Percentiles rank a stretch among this genome's conserved stretches.
Conservation (phyloP, 1,284 basidiomycete species). For the Pseudozyma hubeiensis region DNA sequence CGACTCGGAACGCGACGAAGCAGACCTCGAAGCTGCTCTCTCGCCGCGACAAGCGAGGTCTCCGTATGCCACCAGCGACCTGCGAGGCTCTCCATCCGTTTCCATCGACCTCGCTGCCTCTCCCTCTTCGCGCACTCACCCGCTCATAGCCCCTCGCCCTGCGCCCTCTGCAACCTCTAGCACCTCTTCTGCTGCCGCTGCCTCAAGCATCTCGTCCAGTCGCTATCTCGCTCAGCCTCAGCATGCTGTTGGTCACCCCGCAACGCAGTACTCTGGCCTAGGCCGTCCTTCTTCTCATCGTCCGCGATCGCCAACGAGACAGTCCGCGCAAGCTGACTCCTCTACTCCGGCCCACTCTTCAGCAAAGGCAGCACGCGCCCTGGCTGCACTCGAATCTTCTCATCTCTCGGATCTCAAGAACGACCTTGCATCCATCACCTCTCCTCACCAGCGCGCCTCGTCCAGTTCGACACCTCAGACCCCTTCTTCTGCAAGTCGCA, state of each 20-base stretch:
- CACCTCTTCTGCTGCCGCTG: background rate
- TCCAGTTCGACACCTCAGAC: conserved; percentile 16
- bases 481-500: conserved; percentile 5
- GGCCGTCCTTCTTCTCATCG: conserved; percentile 27
- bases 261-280: conserved; percentile 15
- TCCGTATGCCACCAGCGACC: conserved; percentile 33
- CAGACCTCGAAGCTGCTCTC: conserved; percentile 20
- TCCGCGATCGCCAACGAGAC: conserved; percentile 16
- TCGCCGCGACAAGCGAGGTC: conserved; percentile 39
- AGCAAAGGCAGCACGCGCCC: conserved; percentile 11
- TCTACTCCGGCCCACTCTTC: conserved; percentile 9
- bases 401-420: conserved; percentile 24
- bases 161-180: conserved; percentile 10
- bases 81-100: conserved; percentile 35
- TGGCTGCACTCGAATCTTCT: conserved; percentile 6
- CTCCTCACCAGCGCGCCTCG: conserved; percentile 21
- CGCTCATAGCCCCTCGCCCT: conserved; percentile 14
- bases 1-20: conserved; percentile 21
- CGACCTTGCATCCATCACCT: conserved; percentile 31
- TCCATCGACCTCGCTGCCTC: conserved; percentile 7
- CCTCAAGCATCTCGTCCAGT: background rate
- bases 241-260: conserved; percentile 14
- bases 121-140: conserved; percentile 17
- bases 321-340: conserved; percentile 6
- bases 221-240: conserved; percentile 28